phyloP scores from a whole-genome alignment of 805 yeast genomes.

The Alloascoidea africana region DNA sequence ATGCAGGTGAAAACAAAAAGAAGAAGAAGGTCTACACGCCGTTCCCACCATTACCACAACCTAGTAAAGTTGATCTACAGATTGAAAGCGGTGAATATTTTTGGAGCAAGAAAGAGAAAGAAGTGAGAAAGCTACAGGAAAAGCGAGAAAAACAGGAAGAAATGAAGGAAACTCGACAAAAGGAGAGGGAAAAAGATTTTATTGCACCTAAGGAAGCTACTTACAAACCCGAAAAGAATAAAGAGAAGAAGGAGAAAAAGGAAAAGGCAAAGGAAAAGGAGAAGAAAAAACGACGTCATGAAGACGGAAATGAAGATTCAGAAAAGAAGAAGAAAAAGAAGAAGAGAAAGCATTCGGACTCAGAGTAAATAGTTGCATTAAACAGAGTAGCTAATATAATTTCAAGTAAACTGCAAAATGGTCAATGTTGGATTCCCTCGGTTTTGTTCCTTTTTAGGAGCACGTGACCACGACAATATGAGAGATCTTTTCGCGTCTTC shows the following conservation, averaged over 20 bases:
- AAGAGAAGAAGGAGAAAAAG: conserved; percentile 16
- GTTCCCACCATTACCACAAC: conserved; percentile 96
- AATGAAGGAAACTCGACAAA: conserved; percentile 45
- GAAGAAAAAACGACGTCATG: conserved; percentile 14
- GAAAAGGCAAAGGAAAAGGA: conserved; percentile 14
- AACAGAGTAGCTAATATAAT: too few relatives aligned
- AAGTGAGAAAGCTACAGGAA: conserved; percentile 50
- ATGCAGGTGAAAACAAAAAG: conserved; percentile 28
- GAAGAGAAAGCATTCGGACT: too few relatives aligned
- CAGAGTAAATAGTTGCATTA: background rate
- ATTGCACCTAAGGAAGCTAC: conserved; percentile 73
- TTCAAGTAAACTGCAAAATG: too few relatives aligned
- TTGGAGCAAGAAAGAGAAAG: conserved; percentile 76
- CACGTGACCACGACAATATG: too few relatives aligned
- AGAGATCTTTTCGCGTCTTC: too few relatives aligned
- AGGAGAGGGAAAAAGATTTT: conserved; percentile 63
- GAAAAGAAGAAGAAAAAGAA: conserved; percentile 15
- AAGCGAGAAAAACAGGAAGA: conserved; percentile 69
- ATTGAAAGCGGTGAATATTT: conserved; percentile 98
- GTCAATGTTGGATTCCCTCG: too few relatives aligned
- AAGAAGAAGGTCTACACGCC: conserved; percentile 82
- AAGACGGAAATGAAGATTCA: conserved; percentile 15
- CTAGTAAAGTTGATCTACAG: conserved; percentile 93
- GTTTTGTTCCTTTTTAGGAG: too few relatives aligned
- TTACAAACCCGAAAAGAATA: conserved; percentile 27